A percentile compares a stretch with the other conserved stretches of the same genome.
These are phyloP conservation scores for Cyclostephanos tholiformis DNA, from an alignment of 108 stramenopile genomes.

Conservation along the genomic window DNA sequence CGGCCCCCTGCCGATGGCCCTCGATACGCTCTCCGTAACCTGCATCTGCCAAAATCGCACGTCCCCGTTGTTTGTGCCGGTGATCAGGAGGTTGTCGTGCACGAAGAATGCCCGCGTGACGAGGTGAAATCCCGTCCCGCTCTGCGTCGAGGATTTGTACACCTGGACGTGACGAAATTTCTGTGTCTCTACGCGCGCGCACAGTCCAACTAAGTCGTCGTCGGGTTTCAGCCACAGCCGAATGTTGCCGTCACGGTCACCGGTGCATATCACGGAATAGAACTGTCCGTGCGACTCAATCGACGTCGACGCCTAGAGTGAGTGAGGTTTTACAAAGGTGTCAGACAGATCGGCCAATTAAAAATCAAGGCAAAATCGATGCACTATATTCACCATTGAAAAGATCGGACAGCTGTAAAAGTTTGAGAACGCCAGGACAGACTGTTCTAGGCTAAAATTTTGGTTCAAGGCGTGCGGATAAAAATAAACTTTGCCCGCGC, in stretches of 20 bases:
- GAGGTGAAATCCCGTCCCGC: constrained; percentile 23
- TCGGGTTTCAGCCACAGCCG: constrained; percentile 22
- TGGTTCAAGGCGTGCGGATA: constrained; percentile 32
- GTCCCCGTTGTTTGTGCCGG: constrained; percentile 41
- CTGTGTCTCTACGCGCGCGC: not conserved
- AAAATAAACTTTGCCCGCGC: constrained; percentile 26
- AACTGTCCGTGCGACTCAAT: constrained; percentile 13
- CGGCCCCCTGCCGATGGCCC: constrained; percentile 14
- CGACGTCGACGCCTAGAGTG: constrained; percentile 31
- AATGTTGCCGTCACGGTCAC: constrained; percentile 34
- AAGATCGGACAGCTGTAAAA: constrained; percentile 9
- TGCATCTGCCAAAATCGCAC: constrained; percentile 34
- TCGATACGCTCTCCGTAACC: not conserved
- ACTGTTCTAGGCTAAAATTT: constrained; percentile 26
- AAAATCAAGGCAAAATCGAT: too few species aligned
- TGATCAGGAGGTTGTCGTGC: constrained; percentile 28
- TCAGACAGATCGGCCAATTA: too few species aligned
- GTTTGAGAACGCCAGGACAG: constrained; percentile 30
- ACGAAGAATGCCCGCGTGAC: constrained; percentile 38
- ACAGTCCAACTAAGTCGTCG: constrained; percentile 8
- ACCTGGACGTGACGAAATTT: constrained; percentile 22
- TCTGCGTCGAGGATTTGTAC: constrained; percentile 26
- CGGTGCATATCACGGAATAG: constrained; percentile 29
- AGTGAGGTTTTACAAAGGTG: too few species aligned
- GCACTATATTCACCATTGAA: constrained; percentile 2